Evolutionary conservation across 2,329 filamentous ascomycete species (phyloP).

Genomic region (Colletotrichum sp.): DNA sequence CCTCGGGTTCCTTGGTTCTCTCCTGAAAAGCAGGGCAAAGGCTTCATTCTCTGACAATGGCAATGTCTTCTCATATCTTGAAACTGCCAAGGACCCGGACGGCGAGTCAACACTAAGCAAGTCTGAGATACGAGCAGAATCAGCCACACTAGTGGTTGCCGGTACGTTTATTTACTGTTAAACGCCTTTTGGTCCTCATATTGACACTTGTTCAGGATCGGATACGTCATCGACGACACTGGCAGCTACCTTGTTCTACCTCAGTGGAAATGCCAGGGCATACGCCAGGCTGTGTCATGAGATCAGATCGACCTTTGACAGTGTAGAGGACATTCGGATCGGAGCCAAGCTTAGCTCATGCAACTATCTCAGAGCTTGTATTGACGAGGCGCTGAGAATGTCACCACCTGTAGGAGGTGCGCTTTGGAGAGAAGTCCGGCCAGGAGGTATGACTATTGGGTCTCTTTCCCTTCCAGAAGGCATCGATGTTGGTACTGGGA

Average conservation of each 20-base stretch:
- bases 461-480: constrained; percentile 19
- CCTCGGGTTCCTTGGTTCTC: constrained; percentile 1
- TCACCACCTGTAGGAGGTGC: constrained; percentile 15
- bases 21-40: constrained; percentile 18
- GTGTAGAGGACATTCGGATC: constrained; percentile 38
- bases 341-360: constrained; percentile 35
- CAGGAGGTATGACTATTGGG: constrained; percentile 14
- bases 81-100: constrained; percentile 50
- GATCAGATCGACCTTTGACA: constrained; percentile 35
- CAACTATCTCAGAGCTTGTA: constrained; percentile 44
- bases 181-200: not conserved
- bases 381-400: constrained; percentile 33
- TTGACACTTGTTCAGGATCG: constrained; percentile 25
- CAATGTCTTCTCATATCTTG: constrained; percentile 52
- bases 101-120: constrained; percentile 44
- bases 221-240: constrained; percentile 45
- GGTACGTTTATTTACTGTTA: constrained; percentile 1
- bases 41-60: constrained; percentile 36
- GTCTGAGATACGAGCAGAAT: constrained; percentile 39
- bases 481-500: constrained; percentile 20
- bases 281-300: constrained; percentile 33
- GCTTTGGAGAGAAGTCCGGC: constrained; percentile 20
- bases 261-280: constrained; percentile 33
- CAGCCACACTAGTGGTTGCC: constrained; percentile 39
- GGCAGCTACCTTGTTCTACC: constrained; percentile 41